Evolutionary conservation across 768 basidiomycete species (phyloP), one percentile per base, ranked within the genome.

Genomic region (Hortiboletus flavorubellus): DNA sequence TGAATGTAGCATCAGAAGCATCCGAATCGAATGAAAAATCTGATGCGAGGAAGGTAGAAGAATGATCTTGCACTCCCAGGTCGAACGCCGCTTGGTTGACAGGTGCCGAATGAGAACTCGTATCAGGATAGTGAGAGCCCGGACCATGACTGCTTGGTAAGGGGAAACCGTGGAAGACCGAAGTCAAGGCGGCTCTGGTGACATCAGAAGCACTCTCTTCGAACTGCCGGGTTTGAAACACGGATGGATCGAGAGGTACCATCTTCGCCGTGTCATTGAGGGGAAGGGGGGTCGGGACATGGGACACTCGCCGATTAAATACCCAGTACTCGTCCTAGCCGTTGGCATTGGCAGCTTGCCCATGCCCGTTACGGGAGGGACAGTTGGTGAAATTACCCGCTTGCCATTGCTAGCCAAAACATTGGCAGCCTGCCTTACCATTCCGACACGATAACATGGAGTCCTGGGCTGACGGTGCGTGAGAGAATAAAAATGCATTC

Each of bases 301-400:
- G 29, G 4, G 3, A 14, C 23, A 7, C 9, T 15, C 5, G 12
- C 10, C n/a, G 0, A 18, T 49, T 64, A 46, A 40, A 59, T 54
- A 26, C 16, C 14, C 12, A 5, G 16, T n/a, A 10, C 12, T 16
- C 9, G 11, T 14, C 26, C 33, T 29, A 15, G 52, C 35, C 49
- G 38, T 53, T 48, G 35, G 53, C 26, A 37, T 45, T 35, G 64
- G 61, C 37, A 26, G 64, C 39, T 53, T 51, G 47, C 63, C 55
- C 43, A 30, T 14, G 2, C 2, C 8, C n/a, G 8, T 10, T 21
- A 10, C 9, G 11, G 29, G 3, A 29, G 39, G 18, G 42, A n/a
- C 21, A 2, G 31, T 15, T 18, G 3, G 39, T 16, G 59, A 43
- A 21, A 21, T 29, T 30, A 8, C 6, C 47, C 7, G n/a, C 46